phyloP scores from a whole-genome alignment of 169 alveolate species.

The Plasmodium coatneyi region DNA sequence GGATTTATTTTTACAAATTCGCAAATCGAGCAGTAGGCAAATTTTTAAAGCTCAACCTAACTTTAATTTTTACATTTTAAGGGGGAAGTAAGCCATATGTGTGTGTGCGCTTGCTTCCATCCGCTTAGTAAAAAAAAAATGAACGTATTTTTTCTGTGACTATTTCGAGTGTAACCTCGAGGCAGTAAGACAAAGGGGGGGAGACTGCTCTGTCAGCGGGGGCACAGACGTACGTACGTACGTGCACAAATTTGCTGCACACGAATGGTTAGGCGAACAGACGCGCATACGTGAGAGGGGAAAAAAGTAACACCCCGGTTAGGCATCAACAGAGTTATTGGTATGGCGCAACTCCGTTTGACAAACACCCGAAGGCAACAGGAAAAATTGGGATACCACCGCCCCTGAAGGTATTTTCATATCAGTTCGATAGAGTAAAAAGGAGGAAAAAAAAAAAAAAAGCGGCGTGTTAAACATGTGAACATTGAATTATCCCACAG shows the following conservation, averaged over 20 bases:
- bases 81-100: background rate
- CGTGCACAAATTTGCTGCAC: background rate
- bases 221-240: background rate
- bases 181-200: background rate
- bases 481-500: background rate
- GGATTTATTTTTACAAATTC: background rate
- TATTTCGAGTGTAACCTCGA: background rate
- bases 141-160: background rate
- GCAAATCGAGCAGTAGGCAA: background rate
- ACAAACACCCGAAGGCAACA: background rate
- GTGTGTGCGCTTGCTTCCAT: background rate
- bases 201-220: background rate
- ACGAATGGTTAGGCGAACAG: background rate
- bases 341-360: background rate
- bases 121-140: background rate
- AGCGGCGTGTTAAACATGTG: background rate
- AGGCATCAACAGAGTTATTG: background rate
- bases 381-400: background rate
- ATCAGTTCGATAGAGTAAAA: background rate
- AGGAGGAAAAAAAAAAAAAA: background rate
- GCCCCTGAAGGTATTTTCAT: background rate
- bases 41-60: background rate
- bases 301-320: background rate
- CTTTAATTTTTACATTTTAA: background rate
- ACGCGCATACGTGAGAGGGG: background rate